Base-by-base conservation (phyloP, 148 eudicot genomes). In the Chenopodium berlandieri region DNA sequence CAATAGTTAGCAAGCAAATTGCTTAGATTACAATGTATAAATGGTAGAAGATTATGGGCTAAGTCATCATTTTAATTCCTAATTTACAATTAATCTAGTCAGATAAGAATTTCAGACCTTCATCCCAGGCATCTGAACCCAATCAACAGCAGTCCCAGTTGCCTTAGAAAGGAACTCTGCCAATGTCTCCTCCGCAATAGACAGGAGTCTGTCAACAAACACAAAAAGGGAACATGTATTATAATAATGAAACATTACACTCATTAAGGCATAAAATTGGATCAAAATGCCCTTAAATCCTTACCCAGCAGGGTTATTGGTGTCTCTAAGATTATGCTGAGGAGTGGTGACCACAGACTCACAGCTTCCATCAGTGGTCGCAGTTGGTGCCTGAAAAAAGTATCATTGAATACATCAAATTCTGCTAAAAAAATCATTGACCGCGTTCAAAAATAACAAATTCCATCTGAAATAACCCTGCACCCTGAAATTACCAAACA, bases 111-210 rank as follows among this genome's bases (percentile, higher is more conserved):
- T 50, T 23, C 46, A 69, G 48, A 95, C 99, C 99, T 95, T 95
- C 99, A 95, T 95, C 91, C 97, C 99, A 90, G 97, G 97, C 99
- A 95, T 93, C 84, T 91, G 99, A 86, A 95, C 99, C 99, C 99
- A 95, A 92, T 95, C 97, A 78, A 95, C 92, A 89, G 99, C 97
- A 91, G 99, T 95, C 89, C 99, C 99, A 48, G 97, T 95, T 86
- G 99, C 99, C 95, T 95, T 95, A n/a, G 97, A 93, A 81, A 95
- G 98, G 98, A 95, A 95, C 93, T 93, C 98, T 83, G 96, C 89
- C 94, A 95, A 86, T 83, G 99, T 93, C 87, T 95, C 97, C 88
- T 95, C 97, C 19, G 99, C 99, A 78, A 95, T 95, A 22, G 97
- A 86, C 22, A 95, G 96, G 88, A 95, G 97, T 88, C 97, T 93